A percentile compares a stretch with the other conserved stretches of the same genome.
Evolutionary conservation across 2,329 filamentous ascomycete species (phyloP).

Genomic region (Paecilomyces sp.): DNA sequence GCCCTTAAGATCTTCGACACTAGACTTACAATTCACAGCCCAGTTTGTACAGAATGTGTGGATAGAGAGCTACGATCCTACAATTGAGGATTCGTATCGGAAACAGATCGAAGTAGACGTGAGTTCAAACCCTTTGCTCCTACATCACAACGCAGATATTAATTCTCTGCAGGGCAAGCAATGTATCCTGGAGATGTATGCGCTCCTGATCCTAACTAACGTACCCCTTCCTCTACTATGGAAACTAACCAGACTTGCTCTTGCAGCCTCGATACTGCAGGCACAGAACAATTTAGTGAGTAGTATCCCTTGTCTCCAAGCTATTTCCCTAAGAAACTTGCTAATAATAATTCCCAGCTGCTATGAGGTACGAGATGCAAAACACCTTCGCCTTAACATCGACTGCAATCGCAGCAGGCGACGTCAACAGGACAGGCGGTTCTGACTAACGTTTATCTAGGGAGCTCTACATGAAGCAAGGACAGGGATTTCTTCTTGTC

Average conservation of each 20-base stretch:
- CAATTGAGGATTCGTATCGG: constrained; percentile 80
- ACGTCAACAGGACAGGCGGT: neutral
- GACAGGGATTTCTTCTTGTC: constrained; percentile 83
- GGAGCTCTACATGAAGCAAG: constrained; percentile 88
- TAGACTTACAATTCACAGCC: constrained; percentile 44
- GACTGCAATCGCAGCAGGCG: neutral
- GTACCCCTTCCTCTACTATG: constrained; percentile 1
- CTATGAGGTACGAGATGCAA: constrained; percentile 45
- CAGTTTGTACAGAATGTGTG: constrained; percentile 93
- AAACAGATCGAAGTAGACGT: constrained; percentile 89
- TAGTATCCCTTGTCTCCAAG: constrained; percentile 10
- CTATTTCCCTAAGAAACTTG: neutral
- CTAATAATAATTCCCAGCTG: constrained; percentile 32
- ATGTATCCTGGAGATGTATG: constrained; percentile 83
- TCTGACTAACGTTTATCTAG: constrained; percentile 28
- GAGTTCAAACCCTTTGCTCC: constrained; percentile 34
- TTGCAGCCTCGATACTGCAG: constrained; percentile 72
- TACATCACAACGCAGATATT: constrained; percentile 21
- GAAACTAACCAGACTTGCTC: neutral
- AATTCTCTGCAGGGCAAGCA: constrained; percentile 61
- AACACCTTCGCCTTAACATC: neutral
- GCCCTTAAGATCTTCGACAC: constrained; percentile 1
- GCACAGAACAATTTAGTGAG: constrained; percentile 88
- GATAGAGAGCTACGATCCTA: constrained; percentile 87
- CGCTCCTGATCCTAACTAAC: constrained; percentile 10